phyloP scores from a whole-genome alignment of 176 grass and related monocot genomes.

The Rhynchospora breviuscula region DNA sequence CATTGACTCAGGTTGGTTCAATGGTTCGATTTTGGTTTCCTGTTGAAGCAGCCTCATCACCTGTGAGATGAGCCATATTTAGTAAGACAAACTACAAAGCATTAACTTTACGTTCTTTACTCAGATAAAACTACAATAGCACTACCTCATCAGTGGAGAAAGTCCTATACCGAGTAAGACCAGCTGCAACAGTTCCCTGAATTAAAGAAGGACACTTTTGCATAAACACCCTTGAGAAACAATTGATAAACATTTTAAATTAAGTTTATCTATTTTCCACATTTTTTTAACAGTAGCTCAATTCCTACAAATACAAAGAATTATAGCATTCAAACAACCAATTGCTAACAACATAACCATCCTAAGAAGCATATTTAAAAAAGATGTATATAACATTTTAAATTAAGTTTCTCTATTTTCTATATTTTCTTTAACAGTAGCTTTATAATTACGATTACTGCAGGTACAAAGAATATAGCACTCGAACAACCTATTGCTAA shows the following conservation, averaged over 20 bases:
- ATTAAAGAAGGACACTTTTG: slow-evolving; percentile 26
- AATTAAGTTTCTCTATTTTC: too few relatives aligned
- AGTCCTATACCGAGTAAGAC: slow-evolving; percentile 85
- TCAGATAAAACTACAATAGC: slow-evolving; percentile 15
- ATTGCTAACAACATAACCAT: not conserved
- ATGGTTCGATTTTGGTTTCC: slow-evolving; percentile 94
- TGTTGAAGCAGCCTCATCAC: slow-evolving; percentile 95
- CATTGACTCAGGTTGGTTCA: slow-evolving; percentile 80
- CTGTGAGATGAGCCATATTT: slow-evolving; percentile 21
- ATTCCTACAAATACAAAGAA: not conserved
- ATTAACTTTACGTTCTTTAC: not conserved
- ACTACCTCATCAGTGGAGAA: slow-evolving; percentile 91
- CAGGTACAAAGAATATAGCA: too few relatives aligned
- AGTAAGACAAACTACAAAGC: slow-evolving; percentile 21
- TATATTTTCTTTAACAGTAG: too few relatives aligned
- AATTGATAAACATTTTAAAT: not conserved
- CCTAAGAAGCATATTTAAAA: not conserved
- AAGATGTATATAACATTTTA: too few relatives aligned
- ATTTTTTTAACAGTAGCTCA: not conserved
- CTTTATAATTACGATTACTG: too few relatives aligned
- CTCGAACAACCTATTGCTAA: too few relatives aligned
- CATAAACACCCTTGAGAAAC: not conserved
- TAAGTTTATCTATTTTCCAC: not conserved
- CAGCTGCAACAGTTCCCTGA: slow-evolving; percentile 87
- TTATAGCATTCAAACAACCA: not conserved